Conservation (phyloP, 345 rosid genomes). For the Camelina sativa region DNA sequence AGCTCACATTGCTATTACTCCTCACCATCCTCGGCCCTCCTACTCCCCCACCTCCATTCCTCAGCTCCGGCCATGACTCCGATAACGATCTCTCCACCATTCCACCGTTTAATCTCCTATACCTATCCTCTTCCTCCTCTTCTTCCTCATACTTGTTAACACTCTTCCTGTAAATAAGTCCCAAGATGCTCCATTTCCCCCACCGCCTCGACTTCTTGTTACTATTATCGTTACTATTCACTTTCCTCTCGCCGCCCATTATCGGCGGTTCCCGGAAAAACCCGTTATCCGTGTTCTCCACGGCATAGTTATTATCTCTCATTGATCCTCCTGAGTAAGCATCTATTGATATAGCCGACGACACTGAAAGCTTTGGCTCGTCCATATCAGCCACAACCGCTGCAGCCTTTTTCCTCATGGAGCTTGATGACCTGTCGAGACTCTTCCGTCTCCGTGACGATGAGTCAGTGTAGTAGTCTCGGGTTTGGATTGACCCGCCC, state of each 20-base stretch:
- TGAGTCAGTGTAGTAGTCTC: slow-evolving; percentile 90
- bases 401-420: slow-evolving; percentile 79
- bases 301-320: slow-evolving; percentile 63
- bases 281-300: slow-evolving; percentile 53
- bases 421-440: slow-evolving; percentile 86
- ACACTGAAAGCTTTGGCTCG: slow-evolving; percentile 64
- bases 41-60: slow-evolving; percentile 62
- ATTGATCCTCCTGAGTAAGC: slow-evolving; percentile 72
- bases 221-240: slow-evolving; percentile 47
- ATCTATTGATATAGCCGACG: slow-evolving; percentile 63
- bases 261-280: slow-evolving; percentile 53
- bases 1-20: slow-evolving; percentile 97
- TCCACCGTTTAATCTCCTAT: slow-evolving; percentile 67
- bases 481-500: slow-evolving; percentile 92
- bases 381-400: slow-evolving; percentile 92
- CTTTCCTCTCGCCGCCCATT: slow-evolving; percentile 45
- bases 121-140: slow-evolving; percentile 85
- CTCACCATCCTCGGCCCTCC: slow-evolving; percentile 69
- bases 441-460: slow-evolving; percentile 86
- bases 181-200: slow-evolving; percentile 95
- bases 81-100: slow-evolving; percentile 86
- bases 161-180: slow-evolving; percentile 72
- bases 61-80: slow-evolving; percentile 89
- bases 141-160: slow-evolving; percentile 88
- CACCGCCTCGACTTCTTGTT: slow-evolving; percentile 82